Conservation (phyloP, 352 stramenopile genomes). For the Aphanomyces euteiches region DNA sequence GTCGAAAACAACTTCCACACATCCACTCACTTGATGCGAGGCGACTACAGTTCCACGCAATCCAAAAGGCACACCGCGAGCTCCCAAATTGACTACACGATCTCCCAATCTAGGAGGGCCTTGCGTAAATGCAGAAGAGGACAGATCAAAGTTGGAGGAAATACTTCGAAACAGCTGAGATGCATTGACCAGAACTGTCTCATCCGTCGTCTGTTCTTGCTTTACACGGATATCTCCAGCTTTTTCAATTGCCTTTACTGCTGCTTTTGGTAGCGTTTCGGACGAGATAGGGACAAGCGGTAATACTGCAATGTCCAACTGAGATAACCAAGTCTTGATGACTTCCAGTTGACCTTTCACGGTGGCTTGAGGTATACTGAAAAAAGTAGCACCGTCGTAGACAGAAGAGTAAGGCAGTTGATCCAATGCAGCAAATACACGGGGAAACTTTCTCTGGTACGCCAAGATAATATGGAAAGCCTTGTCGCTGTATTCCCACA, state of each 20-base stretch:
- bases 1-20: constrained; percentile 97
- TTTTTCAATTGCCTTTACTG: constrained; percentile 91
- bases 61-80: constrained; percentile 94
- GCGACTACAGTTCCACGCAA: constrained; percentile 96
- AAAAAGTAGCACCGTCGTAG: constrained; percentile 87
- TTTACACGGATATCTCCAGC: constrained; percentile 60
- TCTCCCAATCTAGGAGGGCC: constrained; percentile 91
- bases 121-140: constrained; percentile 36
- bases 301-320: constrained; percentile 83
- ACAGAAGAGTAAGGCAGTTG: constrained; percentile 83
- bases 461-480: constrained; percentile 91
- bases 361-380: constrained; percentile 51
- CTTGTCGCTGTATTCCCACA: constrained; percentile 97
- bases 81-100: constrained; percentile 96
- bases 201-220: constrained; percentile 51
- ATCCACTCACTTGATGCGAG: constrained; percentile 94
- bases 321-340: constrained; percentile 91
- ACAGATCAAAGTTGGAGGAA: constrained; percentile 25
- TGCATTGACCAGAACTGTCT: constrained; percentile 40
- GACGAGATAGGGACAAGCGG: constrained; percentile 91
- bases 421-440: constrained; percentile 86
- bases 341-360: constrained; percentile 67
- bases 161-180: constrained; percentile 55
- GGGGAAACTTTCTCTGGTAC: constrained; percentile 92
- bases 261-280: constrained; percentile 89